Evolutionary conservation across 2,329 filamentous ascomycete genomes (phyloP).

Genomic region (Aspergillus sp.): DNA sequence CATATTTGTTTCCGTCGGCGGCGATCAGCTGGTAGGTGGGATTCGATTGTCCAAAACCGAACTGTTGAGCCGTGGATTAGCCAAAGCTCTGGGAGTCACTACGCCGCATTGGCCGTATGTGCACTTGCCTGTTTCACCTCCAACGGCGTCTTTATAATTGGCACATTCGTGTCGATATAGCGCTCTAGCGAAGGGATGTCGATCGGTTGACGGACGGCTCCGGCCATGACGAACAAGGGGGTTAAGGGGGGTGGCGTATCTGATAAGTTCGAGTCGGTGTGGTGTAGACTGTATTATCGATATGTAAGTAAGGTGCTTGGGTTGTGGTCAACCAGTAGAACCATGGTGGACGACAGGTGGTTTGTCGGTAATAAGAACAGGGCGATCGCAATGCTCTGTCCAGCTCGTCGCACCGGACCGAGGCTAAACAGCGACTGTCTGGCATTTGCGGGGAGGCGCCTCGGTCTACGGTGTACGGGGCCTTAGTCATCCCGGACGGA

Average conservation of each 20-base stretch:
- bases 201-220: slow-evolving; percentile 84
- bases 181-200: slow-evolving; percentile 75
- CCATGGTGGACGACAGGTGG: slow-evolving; percentile 2
- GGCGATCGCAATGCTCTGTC: not conserved
- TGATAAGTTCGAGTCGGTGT: not conserved
- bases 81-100: not conserved
- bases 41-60: slow-evolving; percentile 96
- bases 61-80: slow-evolving; percentile 53
- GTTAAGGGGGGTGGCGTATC: not conserved
- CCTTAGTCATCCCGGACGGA: not conserved
- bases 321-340: not conserved
- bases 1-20: slow-evolving; percentile 68
- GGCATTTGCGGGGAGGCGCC: slow-evolving; percentile 7
- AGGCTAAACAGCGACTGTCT: slow-evolving; percentile 7
- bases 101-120: not conserved
- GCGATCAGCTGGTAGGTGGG: slow-evolving; percentile 91
- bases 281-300: not conserved
- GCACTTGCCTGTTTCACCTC: slow-evolving; percentile 78
- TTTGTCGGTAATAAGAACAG: not conserved
- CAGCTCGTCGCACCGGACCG: slow-evolving; percentile 1
- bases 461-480: not conserved
- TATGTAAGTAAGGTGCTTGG: not conserved
- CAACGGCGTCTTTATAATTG: slow-evolving; percentile 77
- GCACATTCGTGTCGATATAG: slow-evolving; percentile 77
- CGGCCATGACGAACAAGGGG: slow-evolving; percentile 63